Evolutionary conservation across 2,329 filamentous ascomycete genomes (phyloP).

Genomic region (Fusarium falciforme): DNA sequence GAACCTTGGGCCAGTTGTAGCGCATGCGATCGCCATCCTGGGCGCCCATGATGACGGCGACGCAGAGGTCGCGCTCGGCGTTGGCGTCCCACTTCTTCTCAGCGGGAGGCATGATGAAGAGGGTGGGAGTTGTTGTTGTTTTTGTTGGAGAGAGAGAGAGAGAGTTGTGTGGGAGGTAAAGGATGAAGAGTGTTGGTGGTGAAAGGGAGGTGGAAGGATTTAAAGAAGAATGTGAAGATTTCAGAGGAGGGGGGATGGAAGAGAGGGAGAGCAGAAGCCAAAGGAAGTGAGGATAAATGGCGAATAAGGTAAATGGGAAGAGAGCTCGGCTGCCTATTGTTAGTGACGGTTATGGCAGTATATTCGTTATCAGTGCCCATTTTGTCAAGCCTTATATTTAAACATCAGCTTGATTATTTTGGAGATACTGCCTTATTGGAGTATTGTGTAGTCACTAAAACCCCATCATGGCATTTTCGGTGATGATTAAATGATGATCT

Average conservation of each 20-base stretch:
- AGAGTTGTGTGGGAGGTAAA: background rate
- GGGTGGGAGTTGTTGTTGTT: background rate
- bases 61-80: constrained; percentile 54
- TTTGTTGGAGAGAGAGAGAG: background rate
- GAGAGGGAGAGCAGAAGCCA: background rate
- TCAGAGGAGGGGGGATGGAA: background rate
- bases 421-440: background rate
- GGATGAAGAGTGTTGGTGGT: background rate
- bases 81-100: constrained; percentile 53
- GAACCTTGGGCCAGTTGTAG: constrained; percentile 50
- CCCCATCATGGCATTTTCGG: background rate
- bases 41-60: constrained; percentile 48
- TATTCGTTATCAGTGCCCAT: background rate
- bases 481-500: background rate
- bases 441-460: background rate
- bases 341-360: background rate
- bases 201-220: background rate
- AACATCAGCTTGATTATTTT: background rate
- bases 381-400: background rate
- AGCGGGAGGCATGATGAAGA: constrained; percentile 37
- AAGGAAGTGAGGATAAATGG: background rate
- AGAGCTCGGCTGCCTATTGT: background rate
- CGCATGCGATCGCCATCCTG: constrained; percentile 40
- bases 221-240: background rate
- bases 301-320: background rate